These are phyloP conservation scores for Chaetoscypha palmicola DNA, from an alignment of 2,329 filamentous ascomycete species.

Conservation along the genomic window DNA sequence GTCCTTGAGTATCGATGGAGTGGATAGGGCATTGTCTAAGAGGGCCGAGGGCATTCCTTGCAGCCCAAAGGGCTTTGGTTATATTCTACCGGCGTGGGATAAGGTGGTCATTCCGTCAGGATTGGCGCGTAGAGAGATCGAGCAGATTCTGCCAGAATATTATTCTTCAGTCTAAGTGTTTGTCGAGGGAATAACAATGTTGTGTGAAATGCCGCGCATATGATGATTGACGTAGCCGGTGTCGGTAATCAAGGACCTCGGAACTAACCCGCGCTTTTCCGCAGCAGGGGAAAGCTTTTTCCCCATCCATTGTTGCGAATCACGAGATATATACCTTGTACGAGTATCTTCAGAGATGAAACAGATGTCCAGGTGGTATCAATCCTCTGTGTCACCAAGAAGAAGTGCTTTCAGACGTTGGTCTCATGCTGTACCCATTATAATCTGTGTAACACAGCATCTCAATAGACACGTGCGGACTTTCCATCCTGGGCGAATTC, in stretches of 20 bases:
- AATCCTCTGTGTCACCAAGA: too few species aligned
- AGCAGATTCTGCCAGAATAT: not conserved
- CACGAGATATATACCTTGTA: not conserved
- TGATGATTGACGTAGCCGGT: not conserved
- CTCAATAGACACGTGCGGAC: too few species aligned
- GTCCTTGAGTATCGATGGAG: conserved; percentile 38
- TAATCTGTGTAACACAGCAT: too few species aligned
- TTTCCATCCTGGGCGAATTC: too few species aligned
- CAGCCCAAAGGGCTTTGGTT: conserved; percentile 23
- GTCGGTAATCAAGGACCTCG: not conserved
- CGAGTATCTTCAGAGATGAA: not conserved
- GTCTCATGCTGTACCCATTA: too few species aligned
- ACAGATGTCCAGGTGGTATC: too few species aligned
- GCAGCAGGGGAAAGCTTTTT: not conserved
- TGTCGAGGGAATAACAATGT: too few species aligned
- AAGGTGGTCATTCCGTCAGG: conserved; percentile 13
- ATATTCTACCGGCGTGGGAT: conserved; percentile 9
- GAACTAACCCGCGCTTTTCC: not conserved
- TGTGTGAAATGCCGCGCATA: not conserved
- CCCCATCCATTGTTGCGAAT: not conserved
- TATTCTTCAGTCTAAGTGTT: not conserved
- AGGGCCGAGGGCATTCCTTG: conserved; percentile 49
- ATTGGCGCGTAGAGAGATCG: not conserved
- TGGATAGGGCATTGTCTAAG: conserved; percentile 47
- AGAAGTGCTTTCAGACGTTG: too few species aligned